These are phyloP conservation scores for Talinum fruticosum DNA, from an alignment of 148 eudicot species.

Conservation along the genomic window DNA sequence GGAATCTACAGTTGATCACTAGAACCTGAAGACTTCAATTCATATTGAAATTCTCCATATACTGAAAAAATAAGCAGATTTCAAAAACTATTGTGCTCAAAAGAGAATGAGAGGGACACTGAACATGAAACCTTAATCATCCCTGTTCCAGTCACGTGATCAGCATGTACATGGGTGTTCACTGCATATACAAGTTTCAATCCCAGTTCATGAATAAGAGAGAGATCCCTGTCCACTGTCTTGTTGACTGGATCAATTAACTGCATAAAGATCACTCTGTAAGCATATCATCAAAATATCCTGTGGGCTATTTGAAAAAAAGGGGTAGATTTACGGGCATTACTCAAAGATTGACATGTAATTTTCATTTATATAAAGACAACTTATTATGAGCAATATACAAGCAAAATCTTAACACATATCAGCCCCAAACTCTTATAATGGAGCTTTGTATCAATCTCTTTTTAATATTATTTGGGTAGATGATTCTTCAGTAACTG, in stretches of 20 bases:
- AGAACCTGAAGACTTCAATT: neutral
- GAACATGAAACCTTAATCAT: conserved; percentile 59
- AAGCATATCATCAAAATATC: neutral
- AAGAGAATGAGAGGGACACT: conserved; percentile 11
- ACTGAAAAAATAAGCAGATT: neutral
- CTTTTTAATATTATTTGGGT: no score
- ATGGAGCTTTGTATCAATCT: no score
- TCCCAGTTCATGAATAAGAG: conserved; percentile 77
- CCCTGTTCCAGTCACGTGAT: conserved; percentile 96
- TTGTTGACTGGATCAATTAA: conserved; percentile 94
- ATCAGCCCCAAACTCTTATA: no score
- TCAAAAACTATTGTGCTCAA: neutral
- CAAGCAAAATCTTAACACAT: no score
- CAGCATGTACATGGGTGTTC: conserved; percentile 98
- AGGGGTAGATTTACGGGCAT: no score
- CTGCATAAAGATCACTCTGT: conserved; percentile 38
- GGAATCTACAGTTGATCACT: neutral
- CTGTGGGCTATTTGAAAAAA: neutral
- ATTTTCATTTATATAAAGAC: no score
- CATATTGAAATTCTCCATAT: neutral
- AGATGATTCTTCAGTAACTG: no score
- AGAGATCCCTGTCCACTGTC: conserved; percentile 80
- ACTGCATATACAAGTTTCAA: conserved; percentile 87
- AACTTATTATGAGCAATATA: no score
- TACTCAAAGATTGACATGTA: no score